Conservation (phyloP, 805 yeast genomes). For the Tetrapisispora taiwanensis region DNA sequence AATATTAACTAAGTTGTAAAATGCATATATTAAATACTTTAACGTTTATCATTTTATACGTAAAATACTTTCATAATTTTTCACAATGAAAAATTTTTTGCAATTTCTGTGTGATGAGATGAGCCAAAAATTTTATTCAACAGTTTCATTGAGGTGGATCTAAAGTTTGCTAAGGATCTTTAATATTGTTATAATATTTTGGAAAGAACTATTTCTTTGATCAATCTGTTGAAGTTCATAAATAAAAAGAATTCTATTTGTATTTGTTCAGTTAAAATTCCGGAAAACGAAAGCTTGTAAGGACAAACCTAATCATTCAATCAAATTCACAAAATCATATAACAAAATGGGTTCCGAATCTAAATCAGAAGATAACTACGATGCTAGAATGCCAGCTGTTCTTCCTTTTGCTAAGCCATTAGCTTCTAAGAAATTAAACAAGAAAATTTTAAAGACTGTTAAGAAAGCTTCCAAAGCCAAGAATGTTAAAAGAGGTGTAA, state of each 20-base stretch:
- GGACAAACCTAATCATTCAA: too few species aligned
- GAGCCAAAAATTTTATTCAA: background rate
- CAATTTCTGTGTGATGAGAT: background rate
- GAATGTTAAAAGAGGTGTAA: constrained; percentile 97
- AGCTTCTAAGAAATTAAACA: constrained; percentile 92
- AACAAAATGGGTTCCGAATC: constrained; percentile 6
- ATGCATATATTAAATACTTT: too few species aligned
- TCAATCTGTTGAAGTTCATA: background rate
- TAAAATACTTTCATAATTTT: background rate
- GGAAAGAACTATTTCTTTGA: too few species aligned
- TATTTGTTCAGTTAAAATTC: too few species aligned
- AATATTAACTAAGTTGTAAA: too few species aligned
- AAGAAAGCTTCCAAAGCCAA: constrained; percentile 97
- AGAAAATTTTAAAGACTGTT: constrained; percentile 88
- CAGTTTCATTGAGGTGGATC: background rate
- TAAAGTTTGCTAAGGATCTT: too few species aligned
- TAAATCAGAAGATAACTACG: constrained; percentile 69
- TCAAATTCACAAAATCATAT: background rate
- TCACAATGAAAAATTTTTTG: background rate
- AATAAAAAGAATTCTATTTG: too few species aligned
- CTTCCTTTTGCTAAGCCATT: constrained; percentile 89
- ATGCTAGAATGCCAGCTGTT: constrained; percentile 78
- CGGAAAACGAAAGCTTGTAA: too few species aligned
- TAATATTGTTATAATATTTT: background rate
- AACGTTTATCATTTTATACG: background rate